Evolutionary conservation across 2,329 filamentous ascomycete genomes (phyloP).

Genomic region (Penicillium sp.): DNA sequence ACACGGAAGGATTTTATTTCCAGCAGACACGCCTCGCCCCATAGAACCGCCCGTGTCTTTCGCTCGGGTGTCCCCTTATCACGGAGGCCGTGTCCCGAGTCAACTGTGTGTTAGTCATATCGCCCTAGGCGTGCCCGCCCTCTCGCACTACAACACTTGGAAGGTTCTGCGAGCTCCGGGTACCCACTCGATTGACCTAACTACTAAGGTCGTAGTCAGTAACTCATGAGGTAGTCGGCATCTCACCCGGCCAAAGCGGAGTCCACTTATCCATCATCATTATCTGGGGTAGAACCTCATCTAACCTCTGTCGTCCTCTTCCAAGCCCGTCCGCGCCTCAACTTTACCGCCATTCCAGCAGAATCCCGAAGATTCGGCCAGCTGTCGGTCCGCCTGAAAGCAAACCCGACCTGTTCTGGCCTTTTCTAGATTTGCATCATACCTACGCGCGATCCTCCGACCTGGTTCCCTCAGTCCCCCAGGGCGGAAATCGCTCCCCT

Average conservation of each 20-base stretch:
- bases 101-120: no score
- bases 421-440: constrained; percentile 34
- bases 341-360: background rate
- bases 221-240: background rate
- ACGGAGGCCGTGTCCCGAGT: no score
- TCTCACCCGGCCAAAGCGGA: constrained; percentile 2
- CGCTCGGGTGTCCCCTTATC: no score
- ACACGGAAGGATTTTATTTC: no score
- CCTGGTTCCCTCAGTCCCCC: constrained; percentile 8
- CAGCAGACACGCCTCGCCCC: no score
- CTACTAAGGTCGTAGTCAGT: no score
- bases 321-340: background rate
- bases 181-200: no score
- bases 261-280: constrained; percentile 8
- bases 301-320: background rate
- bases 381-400: background rate
- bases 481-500: constrained; percentile 25
- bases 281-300: constrained; percentile 7
- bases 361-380: background rate
- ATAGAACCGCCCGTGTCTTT: no score
- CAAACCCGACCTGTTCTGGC: constrained; percentile 5
- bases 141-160: no score
- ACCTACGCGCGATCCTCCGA: constrained; percentile 22
- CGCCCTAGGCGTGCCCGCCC: no score
- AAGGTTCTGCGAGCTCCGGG: no score